Percentiles rank a stretch among this genome's conserved stretches.
These are phyloP conservation scores for Phytophthora tubulina DNA, from an alignment of 352 stramenopile genomes.

Conservation along the genomic window DNA sequence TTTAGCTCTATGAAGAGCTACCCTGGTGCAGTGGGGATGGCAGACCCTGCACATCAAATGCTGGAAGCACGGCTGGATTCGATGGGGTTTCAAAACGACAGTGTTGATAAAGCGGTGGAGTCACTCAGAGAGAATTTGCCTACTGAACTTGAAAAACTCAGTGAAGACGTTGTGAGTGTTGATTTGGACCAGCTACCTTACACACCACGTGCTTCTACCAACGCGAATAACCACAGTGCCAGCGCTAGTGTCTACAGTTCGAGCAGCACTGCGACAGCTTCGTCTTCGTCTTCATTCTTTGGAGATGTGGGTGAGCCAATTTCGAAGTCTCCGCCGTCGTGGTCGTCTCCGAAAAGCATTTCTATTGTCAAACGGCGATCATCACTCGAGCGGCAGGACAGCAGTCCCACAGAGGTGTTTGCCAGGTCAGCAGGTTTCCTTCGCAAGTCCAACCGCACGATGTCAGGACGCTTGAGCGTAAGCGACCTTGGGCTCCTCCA, in stretches of 20 bases:
- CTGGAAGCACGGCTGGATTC: slow-evolving; percentile 58
- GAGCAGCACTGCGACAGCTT: slow-evolving; percentile 37
- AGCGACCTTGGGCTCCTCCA: slow-evolving; percentile 81
- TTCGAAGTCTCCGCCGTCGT: slow-evolving; percentile 32
- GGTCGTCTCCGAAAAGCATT: slow-evolving; percentile 26
- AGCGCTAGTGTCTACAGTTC: slow-evolving; percentile 41
- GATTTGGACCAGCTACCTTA: slow-evolving; percentile 65
- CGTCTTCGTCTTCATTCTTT: slow-evolving; percentile 44
- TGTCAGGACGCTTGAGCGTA: slow-evolving; percentile 72
- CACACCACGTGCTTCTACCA: slow-evolving; percentile 20
- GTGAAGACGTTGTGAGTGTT: slow-evolving; percentile 43
- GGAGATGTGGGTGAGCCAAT: slow-evolving; percentile 32
- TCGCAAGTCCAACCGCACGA: slow-evolving; percentile 61
- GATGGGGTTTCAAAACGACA: slow-evolving; percentile 57
- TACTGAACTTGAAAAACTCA: slow-evolving; percentile 25
- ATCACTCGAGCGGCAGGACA: slow-evolving; percentile 63
- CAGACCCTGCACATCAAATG: slow-evolving; percentile 53
- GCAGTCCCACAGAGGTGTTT: slow-evolving; percentile 68
- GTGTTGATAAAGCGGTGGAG: slow-evolving; percentile 47
- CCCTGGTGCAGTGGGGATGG: slow-evolving; percentile 35
- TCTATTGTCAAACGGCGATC: slow-evolving; percentile 33
- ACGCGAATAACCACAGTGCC: slow-evolving; percentile 16
- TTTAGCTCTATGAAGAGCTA: slow-evolving; percentile 40
- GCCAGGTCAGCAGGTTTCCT: slow-evolving; percentile 75
- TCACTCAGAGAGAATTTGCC: slow-evolving; percentile 42